Evolutionary conservation across 345 rosid genomes (phyloP), one percentile per base, ranked within the genome.

Genomic region (Populus davidiana): DNA sequence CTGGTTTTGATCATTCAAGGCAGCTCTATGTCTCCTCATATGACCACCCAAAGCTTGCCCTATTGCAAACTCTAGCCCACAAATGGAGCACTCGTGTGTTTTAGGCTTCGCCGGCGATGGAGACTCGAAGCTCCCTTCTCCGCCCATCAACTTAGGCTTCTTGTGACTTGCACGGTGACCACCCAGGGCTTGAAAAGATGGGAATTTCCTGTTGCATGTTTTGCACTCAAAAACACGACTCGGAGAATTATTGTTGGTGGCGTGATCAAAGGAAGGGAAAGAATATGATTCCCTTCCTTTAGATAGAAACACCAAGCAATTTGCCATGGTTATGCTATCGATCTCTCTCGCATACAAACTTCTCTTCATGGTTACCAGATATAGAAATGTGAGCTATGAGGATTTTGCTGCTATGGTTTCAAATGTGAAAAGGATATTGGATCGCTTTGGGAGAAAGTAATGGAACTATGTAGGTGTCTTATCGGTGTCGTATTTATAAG

Each of bases 41-140:
- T 91, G 94, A 21, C 94, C 92, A 0, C 92, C 92, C 21, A 89
- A 68, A 2, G 94, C 91, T 74, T 91, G 92, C 6, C 93, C 98
- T 49, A 94, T 85, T 0, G 97, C 85, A 61, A 94, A 94, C 85
- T 91, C 95, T 1, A 89, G 84, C 6, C 98, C 98, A 52, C 98
- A 94, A 1, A 94, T 87, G 5, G 98, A 91, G 75, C 98, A 94
- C 86, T 90, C 93, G 50, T 94, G 98, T 1, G 90, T 83, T 17
- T 80, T 80, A 9, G 83, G 83, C 78, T 91, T 91, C 4, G 50
- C 66, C 7, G 90, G 86, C 2, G 73, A 76, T 1, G 69, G 83
- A 66, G 21, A 63, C 35, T 82, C 83, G 1, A 69, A 5, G 10
- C 66, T 77, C 0, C 75, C 80, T 0, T 43, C 79, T 10, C 80